Conservation (phyloP, 169 alveolate species). For the Plasmodium chabaudi region DNA sequence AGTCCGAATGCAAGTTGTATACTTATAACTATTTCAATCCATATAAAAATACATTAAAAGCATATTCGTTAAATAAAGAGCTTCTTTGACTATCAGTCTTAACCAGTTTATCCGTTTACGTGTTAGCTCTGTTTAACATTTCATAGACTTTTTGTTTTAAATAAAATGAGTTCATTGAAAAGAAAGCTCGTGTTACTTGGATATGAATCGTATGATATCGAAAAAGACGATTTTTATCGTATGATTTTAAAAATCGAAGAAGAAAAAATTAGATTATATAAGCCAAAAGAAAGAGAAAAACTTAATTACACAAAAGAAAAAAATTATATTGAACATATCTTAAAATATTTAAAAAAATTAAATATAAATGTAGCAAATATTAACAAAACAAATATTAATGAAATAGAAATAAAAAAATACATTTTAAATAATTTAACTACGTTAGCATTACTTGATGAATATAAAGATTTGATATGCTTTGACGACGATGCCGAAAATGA, state of each 20-base stretch:
- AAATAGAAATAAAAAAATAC: conserved; percentile 26
- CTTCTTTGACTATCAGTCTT: not conserved
- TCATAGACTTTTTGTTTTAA: not conserved
- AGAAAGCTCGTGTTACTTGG: conserved; percentile 45
- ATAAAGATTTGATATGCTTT: conserved; percentile 31
- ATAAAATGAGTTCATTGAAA: conserved; percentile 44
- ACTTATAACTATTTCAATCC: no score
- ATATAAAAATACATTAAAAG: no score
- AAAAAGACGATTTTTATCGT: conserved; percentile 48
- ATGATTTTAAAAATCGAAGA: conserved; percentile 67
- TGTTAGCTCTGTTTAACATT: not conserved
- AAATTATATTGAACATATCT: conserved; percentile 62
- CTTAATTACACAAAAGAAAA: conserved; percentile 53
- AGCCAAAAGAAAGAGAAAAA: conserved; percentile 75
- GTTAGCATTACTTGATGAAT: conserved; percentile 66
- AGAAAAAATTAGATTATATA: conserved; percentile 63
- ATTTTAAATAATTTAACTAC: conserved; percentile 61
- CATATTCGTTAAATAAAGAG: no score
- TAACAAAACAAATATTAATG: conserved; percentile 55
- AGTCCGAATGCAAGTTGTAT: no score
- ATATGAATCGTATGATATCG: conserved; percentile 23
- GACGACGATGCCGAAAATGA: conserved; percentile 23
- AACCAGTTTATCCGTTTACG: not conserved
- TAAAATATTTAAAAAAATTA: conserved; percentile 58
- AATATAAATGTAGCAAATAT: conserved; percentile 40